These are phyloP conservation scores for Leccinum arenicola DNA, from an alignment of 768 basidiomycete species.

Conservation along the genomic window DNA sequence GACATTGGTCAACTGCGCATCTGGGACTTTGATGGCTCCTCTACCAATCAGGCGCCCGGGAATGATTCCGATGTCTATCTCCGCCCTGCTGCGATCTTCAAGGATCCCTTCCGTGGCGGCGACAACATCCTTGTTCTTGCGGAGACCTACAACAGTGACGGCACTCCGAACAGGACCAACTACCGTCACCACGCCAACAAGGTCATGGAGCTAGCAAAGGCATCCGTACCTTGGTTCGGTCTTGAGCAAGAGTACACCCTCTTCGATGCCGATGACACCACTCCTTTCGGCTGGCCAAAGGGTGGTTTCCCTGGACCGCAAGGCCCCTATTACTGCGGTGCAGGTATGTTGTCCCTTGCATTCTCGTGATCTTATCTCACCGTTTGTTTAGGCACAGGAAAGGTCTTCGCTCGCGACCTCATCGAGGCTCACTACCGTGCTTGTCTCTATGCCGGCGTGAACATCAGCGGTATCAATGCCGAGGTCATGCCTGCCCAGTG, in stretches of 20 bases:
- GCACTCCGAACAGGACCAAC: constrained; percentile 96
- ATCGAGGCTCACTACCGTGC: constrained; percentile 99
- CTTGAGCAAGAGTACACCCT: constrained; percentile 99
- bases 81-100: constrained; percentile 95
- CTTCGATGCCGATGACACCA: constrained; percentile 80
- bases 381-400: constrained; percentile 72
- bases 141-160: constrained; percentile 98
- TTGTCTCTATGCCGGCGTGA: constrained; percentile 91
- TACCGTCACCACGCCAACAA: constrained; percentile 92
- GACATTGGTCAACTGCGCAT: constrained; percentile 89
- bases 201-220: constrained; percentile 91
- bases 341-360: constrained; percentile 49
- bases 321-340: constrained; percentile 99
- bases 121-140: constrained; percentile 97
- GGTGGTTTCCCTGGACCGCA: constrained; percentile 99
- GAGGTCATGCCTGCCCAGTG: constrained; percentile 99
- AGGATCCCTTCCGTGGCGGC: constrained; percentile 98
- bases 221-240: constrained; percentile 89
- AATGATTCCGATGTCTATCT: constrained; percentile 97
- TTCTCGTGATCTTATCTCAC: constrained; percentile 5
- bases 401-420: constrained; percentile 97
- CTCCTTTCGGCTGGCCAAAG: constrained; percentile 95
- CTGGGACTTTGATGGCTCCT: constrained; percentile 99
- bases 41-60: constrained; percentile 96
- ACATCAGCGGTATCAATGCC: constrained; percentile 99